These are phyloP conservation scores for Fusarium equiseti DNA, from an alignment of 2,329 filamentous ascomycete species.

Conservation along the genomic window DNA sequence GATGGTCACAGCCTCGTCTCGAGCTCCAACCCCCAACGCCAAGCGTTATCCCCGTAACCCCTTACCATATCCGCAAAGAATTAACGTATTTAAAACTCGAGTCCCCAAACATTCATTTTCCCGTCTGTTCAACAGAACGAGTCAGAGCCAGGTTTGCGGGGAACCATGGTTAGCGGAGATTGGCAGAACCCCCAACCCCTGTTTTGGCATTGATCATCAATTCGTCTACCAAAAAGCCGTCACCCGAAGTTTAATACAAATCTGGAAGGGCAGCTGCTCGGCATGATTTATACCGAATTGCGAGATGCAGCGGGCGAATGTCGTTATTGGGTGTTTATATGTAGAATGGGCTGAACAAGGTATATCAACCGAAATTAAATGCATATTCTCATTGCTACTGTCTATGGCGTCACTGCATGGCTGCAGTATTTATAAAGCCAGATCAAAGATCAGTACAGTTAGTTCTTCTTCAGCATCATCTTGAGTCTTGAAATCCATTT, in stretches of 20 bases:
- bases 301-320: conserved; percentile 23
- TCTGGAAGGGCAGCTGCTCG: conserved; percentile 7
- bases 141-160: not conserved
- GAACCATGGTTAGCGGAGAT: not conserved
- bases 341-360: conserved; percentile 23
- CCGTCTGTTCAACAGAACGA: not conserved
- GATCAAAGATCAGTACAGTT: conserved; percentile 13
- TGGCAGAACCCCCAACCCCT: not conserved
- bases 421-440: conserved; percentile 5
- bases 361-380: conserved; percentile 36
- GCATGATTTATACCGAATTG: conserved; percentile 8
- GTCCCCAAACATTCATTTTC: not conserved
- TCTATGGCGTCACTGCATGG: conserved; percentile 37
- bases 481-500: not conserved
- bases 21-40: not conserved
- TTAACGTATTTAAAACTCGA: not conserved
- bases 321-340: not conserved
- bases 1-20: not conserved
- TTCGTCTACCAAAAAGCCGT: not conserved
- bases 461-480: not conserved
- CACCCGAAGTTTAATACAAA: not conserved
- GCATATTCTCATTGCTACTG: conserved; percentile 31
- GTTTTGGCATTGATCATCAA: conserved; percentile 1
- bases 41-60: not conserved
- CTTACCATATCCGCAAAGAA: not conserved